phyloP scores from a whole-genome alignment of 2,329 filamentous ascomycete species.

The Ceratocystis diversiconidia region DNA sequence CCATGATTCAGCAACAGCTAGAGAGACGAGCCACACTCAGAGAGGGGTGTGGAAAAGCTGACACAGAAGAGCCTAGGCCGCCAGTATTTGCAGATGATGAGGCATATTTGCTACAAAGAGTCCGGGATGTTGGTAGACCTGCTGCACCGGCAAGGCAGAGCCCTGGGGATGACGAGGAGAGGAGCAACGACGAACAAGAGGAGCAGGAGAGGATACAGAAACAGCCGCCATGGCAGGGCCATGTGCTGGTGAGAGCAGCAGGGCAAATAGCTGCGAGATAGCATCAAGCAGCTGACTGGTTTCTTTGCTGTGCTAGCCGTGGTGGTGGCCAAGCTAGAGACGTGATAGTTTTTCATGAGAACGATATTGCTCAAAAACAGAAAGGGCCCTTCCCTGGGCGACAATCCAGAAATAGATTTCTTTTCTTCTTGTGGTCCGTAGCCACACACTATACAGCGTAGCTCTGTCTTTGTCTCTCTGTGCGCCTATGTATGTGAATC shows the following conservation, averaged over 20 bases:
- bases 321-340: not conserved
- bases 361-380: not conserved
- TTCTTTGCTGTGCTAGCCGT: not conserved
- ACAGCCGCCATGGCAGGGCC: not conserved
- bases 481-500: not conserved
- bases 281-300: not conserved
- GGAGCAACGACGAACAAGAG: not conserved
- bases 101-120: constrained; percentile 16
- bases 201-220: not conserved
- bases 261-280: not conserved
- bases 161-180: not conserved
- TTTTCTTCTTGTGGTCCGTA: not conserved
- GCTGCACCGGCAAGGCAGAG: not conserved
- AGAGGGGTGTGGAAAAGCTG: not conserved
- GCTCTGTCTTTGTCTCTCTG: not conserved
- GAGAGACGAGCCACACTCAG: constrained; percentile 8
- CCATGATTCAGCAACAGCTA: constrained; percentile 9
- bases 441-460: not conserved
- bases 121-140: constrained; percentile 10
- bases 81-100: constrained; percentile 4
- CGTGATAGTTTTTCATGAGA: not conserved
- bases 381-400: not conserved
- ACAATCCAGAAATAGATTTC: constrained; percentile 1
- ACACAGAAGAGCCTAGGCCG: constrained; percentile 3
- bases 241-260: not conserved